A percentile compares a stretch with the other conserved stretches of the same genome.
phyloP scores from a whole-genome alignment of 331 rosid genomes.

The Arachis monticola region DNA sequence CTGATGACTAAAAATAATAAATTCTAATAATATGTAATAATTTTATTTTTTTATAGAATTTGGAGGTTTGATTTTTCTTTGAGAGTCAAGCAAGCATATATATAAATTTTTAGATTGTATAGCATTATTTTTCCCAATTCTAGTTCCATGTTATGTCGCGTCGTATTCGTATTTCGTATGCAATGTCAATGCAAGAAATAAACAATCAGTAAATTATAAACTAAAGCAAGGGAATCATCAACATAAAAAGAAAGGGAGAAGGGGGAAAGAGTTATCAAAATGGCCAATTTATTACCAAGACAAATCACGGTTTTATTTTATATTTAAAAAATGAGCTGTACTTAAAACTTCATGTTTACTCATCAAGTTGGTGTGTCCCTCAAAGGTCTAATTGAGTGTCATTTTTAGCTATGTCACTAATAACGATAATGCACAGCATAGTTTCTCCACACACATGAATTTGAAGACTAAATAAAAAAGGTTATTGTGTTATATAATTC shows the following conservation, averaged over 20 bases:
- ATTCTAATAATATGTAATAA: too few relatives aligned
- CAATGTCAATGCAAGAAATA: slow-evolving; percentile 38
- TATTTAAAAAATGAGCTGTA: slow-evolving; percentile 51
- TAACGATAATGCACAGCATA: slow-evolving; percentile 38
- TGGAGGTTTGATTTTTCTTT: too few relatives aligned
- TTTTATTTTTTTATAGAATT: too few relatives aligned
- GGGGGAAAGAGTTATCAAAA: slow-evolving; percentile 25
- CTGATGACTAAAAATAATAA: too few relatives aligned
- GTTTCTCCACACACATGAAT: slow-evolving; percentile 15
- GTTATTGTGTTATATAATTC: slow-evolving; percentile 15
- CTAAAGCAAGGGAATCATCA: slow-evolving; percentile 11
- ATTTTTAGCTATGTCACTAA: slow-evolving; percentile 34
- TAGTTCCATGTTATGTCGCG: too few relatives aligned
- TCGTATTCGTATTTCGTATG: background rate
- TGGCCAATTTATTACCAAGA: slow-evolving; percentile 32
- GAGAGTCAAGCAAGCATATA: too few relatives aligned
- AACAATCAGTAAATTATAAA: slow-evolving; percentile 3
- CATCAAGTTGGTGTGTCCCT: slow-evolving; percentile 35
- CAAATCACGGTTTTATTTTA: slow-evolving; percentile 26
- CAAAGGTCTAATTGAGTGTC: slow-evolving; percentile 54
- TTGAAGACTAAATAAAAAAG: slow-evolving; percentile 6
- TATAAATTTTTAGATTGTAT: too few relatives aligned
- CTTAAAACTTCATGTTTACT: slow-evolving; percentile 55
- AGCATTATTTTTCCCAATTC: too few relatives aligned
- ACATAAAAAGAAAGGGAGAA: slow-evolving; percentile 4